These are phyloP conservation scores for Clitocybe nebularis DNA, from an alignment of 1,284 basidiomycete species.

Conservation along the genomic window DNA sequence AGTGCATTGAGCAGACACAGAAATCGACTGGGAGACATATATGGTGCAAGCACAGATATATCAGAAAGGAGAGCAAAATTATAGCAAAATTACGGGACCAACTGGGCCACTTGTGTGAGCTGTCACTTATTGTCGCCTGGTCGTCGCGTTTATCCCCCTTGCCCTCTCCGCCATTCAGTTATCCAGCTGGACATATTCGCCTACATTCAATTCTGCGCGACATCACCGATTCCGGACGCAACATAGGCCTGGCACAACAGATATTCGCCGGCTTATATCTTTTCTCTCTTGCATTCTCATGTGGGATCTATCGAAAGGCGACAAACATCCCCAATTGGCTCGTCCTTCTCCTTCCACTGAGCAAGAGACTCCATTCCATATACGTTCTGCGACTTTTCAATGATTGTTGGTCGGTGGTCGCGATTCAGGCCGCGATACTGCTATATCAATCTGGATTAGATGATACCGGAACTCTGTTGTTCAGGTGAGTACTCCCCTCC, in stretches of 20 bases:
- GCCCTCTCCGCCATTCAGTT: no score
- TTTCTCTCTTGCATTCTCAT: constrained; percentile 58
- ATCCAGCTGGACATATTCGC: constrained; percentile 92
- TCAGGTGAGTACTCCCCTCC: constrained; percentile 69
- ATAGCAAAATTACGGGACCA: constrained; percentile 82
- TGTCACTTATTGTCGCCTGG: no score
- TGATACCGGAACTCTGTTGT: constrained; percentile 61
- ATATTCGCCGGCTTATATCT: constrained; percentile 78
- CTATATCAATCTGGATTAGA: constrained; percentile 60
- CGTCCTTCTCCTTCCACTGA: constrained; percentile 75
- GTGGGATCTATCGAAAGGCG: constrained; percentile 65
- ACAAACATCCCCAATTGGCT: constrained; percentile 75
- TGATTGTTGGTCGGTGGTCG: constrained; percentile 83
- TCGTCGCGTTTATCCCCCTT: no score
- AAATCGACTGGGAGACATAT: constrained; percentile 97
- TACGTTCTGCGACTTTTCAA: constrained; percentile 94
- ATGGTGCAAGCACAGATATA: constrained; percentile 84
- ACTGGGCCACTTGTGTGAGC: constrained; percentile 92
- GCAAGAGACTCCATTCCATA: constrained; percentile 93
- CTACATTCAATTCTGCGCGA: constrained; percentile 75
- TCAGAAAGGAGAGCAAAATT: constrained; percentile 81
- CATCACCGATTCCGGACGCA: constrained; percentile 59
- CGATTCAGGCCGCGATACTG: constrained; percentile 56
- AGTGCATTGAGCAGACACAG: constrained; percentile 70
- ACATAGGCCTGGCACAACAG: constrained; percentile 71